Evolutionary conservation across 2,329 filamentous ascomycete genomes (phyloP).

Genomic region (Huntiella bhutanensis): DNA sequence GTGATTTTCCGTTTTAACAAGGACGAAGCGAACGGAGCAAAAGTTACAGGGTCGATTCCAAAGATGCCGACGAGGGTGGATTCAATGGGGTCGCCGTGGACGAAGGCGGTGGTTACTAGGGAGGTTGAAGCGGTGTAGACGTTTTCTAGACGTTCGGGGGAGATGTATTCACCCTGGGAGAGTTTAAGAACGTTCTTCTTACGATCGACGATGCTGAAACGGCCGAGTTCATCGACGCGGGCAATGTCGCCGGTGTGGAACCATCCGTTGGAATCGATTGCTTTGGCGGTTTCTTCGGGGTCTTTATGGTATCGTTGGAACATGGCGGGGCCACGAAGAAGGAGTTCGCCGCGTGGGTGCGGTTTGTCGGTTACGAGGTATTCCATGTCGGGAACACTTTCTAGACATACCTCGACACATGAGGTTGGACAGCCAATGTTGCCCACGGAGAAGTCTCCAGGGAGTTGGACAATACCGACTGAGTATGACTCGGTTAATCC

Average conservation of each 20-base stretch:
- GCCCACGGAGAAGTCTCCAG: conserved; percentile 53
- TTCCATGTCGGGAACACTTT: conserved; percentile 84
- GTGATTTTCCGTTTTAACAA: conserved; percentile 50
- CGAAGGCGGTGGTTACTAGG: conserved; percentile 62
- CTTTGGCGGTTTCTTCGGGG: conserved; percentile 65
- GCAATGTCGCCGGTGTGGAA: conserved; percentile 92
- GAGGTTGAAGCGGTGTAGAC: conserved; percentile 69
- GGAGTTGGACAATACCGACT: conserved; percentile 48
- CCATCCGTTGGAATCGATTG: conserved; percentile 78
- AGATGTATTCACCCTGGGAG: conserved; percentile 93
- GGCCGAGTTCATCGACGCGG: conserved; percentile 64
- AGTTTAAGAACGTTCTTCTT: conserved; percentile 99
- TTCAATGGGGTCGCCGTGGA: conserved; percentile 77
- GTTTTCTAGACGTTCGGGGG: conserved; percentile 91
- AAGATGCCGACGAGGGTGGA: conserved; percentile 71
- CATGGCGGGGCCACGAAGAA: conserved; percentile 60
- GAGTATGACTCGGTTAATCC: conserved; percentile 91
- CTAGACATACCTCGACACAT: conserved; percentile 55
- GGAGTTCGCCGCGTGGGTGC: conserved; percentile 71
- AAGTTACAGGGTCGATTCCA: conserved; percentile 67
- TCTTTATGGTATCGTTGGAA: conserved; percentile 87
- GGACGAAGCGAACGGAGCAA: conserved; percentile 63
- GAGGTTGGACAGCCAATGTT: conserved; percentile 62
- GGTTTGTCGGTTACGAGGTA: conserved; percentile 80
- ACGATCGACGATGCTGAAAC: conserved; percentile 85